Percentiles rank a stretch among this genome's conserved stretches.
These are phyloP conservation scores for Karstenula rhodostoma DNA, from an alignment of 2,329 filamentous ascomycete species.

Conservation along the genomic window DNA sequence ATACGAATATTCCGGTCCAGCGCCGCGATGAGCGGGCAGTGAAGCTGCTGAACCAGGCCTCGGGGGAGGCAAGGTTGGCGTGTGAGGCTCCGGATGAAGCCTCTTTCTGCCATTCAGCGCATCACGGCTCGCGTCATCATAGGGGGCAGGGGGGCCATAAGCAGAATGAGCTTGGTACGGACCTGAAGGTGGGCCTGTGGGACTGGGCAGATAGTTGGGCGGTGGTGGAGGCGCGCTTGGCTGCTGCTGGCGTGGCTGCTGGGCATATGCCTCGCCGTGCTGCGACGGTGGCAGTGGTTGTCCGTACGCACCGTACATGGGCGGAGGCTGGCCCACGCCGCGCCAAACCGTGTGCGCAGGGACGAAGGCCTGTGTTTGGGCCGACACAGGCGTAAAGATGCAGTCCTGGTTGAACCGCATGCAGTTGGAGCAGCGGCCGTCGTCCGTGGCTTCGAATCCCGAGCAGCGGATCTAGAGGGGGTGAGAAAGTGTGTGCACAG, in stretches of 20 bases:
- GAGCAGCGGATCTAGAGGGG: conserved; percentile 74
- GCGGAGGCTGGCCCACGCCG: conserved; percentile 53
- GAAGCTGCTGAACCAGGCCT: conserved; percentile 54
- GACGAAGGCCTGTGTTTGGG: conserved; percentile 77
- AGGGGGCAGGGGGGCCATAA: conserved; percentile 41
- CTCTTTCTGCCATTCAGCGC: conserved; percentile 55
- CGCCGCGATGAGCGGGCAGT: conserved; percentile 49
- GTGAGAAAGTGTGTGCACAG: conserved; percentile 23
- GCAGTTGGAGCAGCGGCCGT: conserved; percentile 77
- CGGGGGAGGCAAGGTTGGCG: conserved; percentile 59
- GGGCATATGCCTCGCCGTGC: conserved; percentile 46
- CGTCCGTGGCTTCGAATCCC: conserved; percentile 74
- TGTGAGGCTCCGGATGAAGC: conserved; percentile 58
- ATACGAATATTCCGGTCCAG: conserved; percentile 51
- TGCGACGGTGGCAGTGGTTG: conserved; percentile 55
- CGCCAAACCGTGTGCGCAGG: conserved; percentile 73
- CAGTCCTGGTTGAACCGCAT: conserved; percentile 78
- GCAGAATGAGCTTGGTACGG: conserved; percentile 50
- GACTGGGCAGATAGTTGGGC: conserved; percentile 55
- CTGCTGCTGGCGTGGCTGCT: conserved; percentile 49
- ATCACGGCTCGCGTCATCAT: conserved; percentile 51
- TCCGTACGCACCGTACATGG: conserved; percentile 62
- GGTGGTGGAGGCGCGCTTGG: conserved; percentile 38
- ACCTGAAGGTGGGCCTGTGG: conserved; percentile 53
- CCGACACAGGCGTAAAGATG: conserved; percentile 78